A percentile compares a stretch with the other conserved stretches of the same genome.
These are phyloP conservation scores for Nymphaea colorata DNA, from an alignment of 164 flowering plant genomes.

Conservation along the genomic window DNA sequence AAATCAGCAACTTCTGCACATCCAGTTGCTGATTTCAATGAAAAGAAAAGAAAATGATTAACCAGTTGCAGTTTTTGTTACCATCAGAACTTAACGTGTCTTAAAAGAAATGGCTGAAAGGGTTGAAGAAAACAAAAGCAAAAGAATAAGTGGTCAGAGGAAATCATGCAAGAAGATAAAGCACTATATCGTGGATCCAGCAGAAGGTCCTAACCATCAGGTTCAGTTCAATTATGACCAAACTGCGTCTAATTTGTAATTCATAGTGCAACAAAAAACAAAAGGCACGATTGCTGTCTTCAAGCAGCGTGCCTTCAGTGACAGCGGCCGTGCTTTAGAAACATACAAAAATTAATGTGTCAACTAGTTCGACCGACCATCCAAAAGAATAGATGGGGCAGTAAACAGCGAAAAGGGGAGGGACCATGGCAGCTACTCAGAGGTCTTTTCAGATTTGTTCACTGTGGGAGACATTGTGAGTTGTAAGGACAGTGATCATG, in stretches of 20 bases:
- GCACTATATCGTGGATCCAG: not conserved
- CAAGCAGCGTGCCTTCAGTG: no score
- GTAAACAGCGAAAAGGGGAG: not conserved
- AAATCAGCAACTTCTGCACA: no score
- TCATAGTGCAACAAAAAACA: no score
- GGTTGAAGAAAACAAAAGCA: no score
- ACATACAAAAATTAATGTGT: not conserved
- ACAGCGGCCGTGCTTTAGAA: not conserved
- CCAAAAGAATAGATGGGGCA: not conserved
- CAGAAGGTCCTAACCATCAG: not conserved
- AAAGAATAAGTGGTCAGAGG: not conserved
- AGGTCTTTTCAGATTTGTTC: not conserved
- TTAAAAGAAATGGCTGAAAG: no score
- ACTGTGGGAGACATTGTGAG: not conserved
- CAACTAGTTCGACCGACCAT: not conserved
- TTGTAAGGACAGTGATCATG: not conserved
- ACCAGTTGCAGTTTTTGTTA: no score
- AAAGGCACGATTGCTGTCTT: no score
- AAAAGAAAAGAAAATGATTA: no score
- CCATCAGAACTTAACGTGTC: no score
- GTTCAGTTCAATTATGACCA: not conserved
- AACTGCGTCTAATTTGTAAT: no score
- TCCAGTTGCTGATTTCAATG: no score
- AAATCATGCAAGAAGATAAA: not conserved
- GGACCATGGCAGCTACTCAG: not conserved